Evolutionary conservation across 768 basidiomycete genomes (phyloP).

Genomic region (Exidia glandulosa): DNA sequence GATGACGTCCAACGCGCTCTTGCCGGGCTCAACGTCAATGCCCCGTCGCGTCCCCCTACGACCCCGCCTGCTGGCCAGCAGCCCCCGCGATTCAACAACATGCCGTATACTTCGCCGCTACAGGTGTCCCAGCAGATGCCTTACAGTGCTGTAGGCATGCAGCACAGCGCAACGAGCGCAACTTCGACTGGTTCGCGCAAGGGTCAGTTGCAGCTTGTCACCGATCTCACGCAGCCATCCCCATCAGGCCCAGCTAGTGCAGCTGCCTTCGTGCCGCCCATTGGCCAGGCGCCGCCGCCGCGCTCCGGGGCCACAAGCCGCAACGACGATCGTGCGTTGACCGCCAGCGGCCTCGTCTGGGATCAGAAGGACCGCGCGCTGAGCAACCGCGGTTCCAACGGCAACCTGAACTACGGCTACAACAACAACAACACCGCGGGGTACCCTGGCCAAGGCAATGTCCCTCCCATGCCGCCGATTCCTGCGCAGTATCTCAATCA

Average conservation of each 20-base stretch:
- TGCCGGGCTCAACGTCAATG: constrained; percentile 49
- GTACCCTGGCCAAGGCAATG: constrained; percentile 22
- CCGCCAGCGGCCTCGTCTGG: constrained; percentile 33
- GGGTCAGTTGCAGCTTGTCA: constrained; percentile 36
- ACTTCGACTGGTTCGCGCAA: constrained; percentile 24
- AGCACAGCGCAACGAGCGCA: neutral
- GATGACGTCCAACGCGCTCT: constrained; percentile 73
- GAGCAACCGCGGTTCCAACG: constrained; percentile 49
- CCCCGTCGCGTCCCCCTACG: constrained; percentile 21
- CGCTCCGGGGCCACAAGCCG: constrained; percentile 18
- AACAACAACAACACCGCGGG: constrained; percentile 37
- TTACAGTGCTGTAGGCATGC: neutral
- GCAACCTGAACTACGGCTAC: constrained; percentile 48
- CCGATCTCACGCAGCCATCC: constrained; percentile 51
- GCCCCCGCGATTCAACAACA: constrained; percentile 58
- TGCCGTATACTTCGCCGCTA: constrained; percentile 27
- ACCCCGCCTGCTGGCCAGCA: constrained; percentile 37
- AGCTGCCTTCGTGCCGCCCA: constrained; percentile 33
- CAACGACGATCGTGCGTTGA: constrained; percentile 16
- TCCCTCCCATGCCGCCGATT: constrained; percentile 63
- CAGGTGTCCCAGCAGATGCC: neutral
- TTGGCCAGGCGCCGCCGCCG: constrained; percentile 24
- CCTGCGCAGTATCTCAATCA: constrained; percentile 58
- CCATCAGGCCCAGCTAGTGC: constrained; percentile 39
- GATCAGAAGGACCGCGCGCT: constrained; percentile 55